Conservation (phyloP, 306 rosid genomes). For the Trifolium pratense region DNA sequence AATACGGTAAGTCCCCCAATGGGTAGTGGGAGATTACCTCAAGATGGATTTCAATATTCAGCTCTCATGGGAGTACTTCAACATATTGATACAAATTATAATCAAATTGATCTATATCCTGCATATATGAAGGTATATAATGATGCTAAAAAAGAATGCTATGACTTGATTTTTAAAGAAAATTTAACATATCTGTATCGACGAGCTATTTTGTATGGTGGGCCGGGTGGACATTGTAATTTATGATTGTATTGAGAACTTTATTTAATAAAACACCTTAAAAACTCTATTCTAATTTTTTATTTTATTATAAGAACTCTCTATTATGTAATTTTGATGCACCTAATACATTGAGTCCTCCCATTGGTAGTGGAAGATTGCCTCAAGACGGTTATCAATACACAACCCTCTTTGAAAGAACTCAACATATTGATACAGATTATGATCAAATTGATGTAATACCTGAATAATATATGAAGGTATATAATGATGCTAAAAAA, state of each 20-base stretch:
- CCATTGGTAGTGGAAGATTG: too few relatives aligned
- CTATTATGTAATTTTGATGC: too few relatives aligned
- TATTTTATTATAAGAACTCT: too few relatives aligned
- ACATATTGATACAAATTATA: background rate
- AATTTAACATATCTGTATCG: too few relatives aligned
- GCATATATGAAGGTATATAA: background rate
- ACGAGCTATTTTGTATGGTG: background rate
- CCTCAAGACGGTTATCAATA: too few relatives aligned
- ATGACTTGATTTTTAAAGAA: background rate
- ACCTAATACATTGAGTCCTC: too few relatives aligned
- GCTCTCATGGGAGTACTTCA: background rate
- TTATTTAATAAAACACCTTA: background rate
- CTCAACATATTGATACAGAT: too few relatives aligned
- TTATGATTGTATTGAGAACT: background rate
- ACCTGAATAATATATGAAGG: too few relatives aligned
- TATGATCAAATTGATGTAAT: too few relatives aligned
- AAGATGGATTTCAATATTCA: background rate
- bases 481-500: too few relatives aligned
- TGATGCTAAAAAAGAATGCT: background rate
- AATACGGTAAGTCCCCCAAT: background rate
- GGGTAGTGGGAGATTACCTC: constrained; percentile 29
- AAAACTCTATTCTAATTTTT: too few relatives aligned
- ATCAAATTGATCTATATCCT: background rate
- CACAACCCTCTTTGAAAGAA: too few relatives aligned
- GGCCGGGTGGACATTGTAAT: background rate